Evolutionary conservation across 2,329 filamentous ascomycete species (phyloP), one percentile per base, ranked within the genome.

Genomic region (Penicillium italicum): DNA sequence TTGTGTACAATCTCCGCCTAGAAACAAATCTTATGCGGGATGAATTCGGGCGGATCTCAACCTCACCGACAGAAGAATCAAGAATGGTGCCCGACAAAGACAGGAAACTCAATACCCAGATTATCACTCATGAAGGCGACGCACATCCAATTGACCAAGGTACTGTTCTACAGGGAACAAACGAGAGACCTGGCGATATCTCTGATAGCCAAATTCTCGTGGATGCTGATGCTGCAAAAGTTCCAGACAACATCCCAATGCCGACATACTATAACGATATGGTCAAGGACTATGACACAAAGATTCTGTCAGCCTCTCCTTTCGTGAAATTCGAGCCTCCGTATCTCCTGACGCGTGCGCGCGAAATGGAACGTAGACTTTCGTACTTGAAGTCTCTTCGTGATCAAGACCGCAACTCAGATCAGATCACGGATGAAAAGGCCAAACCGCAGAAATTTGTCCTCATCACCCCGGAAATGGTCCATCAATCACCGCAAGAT

Each of bases 271-370:
- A 97, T 70, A 92, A 92, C 69, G 91, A 96, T 69, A 90, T 97
- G 82, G 91, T 97, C 36, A 87, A 91, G 55, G 93, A 96, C 66
- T 91, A 96, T 67, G 86, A 95, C 67, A 96, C 91, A 6, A 95
- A 93, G 68, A 88, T 99, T 42, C 78, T 99, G 6, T 99, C 95
- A 1, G 91, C 91, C 1, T 99, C 94, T 0, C 94, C 94, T 0
- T 97, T 96, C 69, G 94, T 99, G 62, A 93, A 91, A 67, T 99
- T 97, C 69, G 88, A 89, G 61, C 91, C 94, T 69, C 94, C 94
- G 0, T 96, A 97, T 72, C 82, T 97, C 24, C 81, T 99, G 36
- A 95, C 94, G 81, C 90, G 90, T 68, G 89, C 94, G 40, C 86
- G 94, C 47, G 92, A 97, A 70, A 89, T 97, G 68, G 94, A 99